These are phyloP conservation scores for Aspergillus puulaauensis DNA, from an alignment of 2,329 filamentous ascomycete species.

Conservation along the genomic window DNA sequence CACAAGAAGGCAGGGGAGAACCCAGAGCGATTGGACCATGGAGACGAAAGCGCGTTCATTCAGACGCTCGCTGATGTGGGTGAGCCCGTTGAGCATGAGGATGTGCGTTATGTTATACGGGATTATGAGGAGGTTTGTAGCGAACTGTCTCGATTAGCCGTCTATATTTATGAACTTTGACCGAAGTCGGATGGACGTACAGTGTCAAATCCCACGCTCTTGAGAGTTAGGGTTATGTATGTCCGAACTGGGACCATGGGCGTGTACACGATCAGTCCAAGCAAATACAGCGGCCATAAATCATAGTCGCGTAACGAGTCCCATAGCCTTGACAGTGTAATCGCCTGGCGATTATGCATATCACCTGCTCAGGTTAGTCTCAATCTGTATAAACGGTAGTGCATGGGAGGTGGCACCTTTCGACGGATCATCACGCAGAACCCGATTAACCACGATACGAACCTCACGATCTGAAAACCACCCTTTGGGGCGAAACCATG, in stretches of 20 bases:
- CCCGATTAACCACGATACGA: constrained; percentile 59
- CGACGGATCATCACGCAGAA: constrained; percentile 60
- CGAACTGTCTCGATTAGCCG: constrained; percentile 40
- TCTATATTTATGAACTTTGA: background rate
- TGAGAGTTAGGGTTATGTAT: constrained; percentile 62
- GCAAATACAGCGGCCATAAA: constrained; percentile 57
- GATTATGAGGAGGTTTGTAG: constrained; percentile 65
- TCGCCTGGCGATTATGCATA: constrained; percentile 61
- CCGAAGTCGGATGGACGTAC: background rate
- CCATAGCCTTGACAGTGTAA: constrained; percentile 53
- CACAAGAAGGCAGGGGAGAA: constrained; percentile 58
- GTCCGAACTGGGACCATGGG: constrained; percentile 51
- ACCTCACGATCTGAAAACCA: constrained; percentile 65
- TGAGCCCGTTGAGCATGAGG: constrained; percentile 44
- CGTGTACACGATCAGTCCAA: constrained; percentile 56
- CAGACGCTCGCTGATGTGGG: constrained; percentile 47
- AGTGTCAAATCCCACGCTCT: constrained; percentile 57
- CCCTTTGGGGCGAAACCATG: constrained; percentile 55
- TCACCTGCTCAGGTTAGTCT: constrained; percentile 26
- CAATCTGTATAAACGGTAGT: background rate
- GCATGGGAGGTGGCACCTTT: constrained; percentile 41
- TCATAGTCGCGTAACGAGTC: constrained; percentile 58
- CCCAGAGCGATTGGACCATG: constrained; percentile 57
- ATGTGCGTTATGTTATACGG: constrained; percentile 38
- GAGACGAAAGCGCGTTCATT: constrained; percentile 49